Evolutionary conservation across 345 rosid species (phyloP).

Genomic region (Lumnitzera littorea): DNA sequence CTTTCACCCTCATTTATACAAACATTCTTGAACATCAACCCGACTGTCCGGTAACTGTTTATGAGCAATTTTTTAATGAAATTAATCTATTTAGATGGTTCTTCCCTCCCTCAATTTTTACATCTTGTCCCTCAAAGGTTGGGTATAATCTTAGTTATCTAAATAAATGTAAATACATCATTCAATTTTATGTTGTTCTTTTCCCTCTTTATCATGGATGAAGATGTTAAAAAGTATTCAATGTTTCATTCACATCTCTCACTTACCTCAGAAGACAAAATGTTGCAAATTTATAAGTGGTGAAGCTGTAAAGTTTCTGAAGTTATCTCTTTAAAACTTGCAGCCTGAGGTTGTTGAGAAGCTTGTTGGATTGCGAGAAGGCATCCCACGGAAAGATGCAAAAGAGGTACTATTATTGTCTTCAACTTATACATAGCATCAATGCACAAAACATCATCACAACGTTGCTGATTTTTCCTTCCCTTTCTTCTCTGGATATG

Average conservation of each 20-base stretch:
- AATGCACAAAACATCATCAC: background rate
- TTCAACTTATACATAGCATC: background rate
- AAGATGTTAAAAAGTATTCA: too few relatives aligned
- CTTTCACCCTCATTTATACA: slow-evolving; percentile 85
- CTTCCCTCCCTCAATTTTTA: too few relatives aligned
- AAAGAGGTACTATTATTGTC: slow-evolving; percentile 59
- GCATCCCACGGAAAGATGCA: slow-evolving; percentile 93
- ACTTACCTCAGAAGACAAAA: too few relatives aligned
- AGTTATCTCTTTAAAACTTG: slow-evolving; percentile 5
- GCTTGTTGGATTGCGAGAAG: slow-evolving; percentile 91
- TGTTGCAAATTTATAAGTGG: background rate
- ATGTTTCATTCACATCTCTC: too few relatives aligned
- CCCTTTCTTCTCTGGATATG: too few relatives aligned
- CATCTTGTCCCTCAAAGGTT: too few relatives aligned
- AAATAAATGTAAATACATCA: too few relatives aligned
- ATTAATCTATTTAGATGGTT: too few relatives aligned
- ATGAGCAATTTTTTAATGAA: too few relatives aligned
- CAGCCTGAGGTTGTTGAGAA: slow-evolving; percentile 99
- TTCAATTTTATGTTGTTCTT: too few relatives aligned
- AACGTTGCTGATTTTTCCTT: background rate
- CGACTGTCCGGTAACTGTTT: slow-evolving; percentile 79
- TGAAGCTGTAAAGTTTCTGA: slow-evolving; percentile 1
- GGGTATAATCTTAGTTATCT: too few relatives aligned
- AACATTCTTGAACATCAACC: slow-evolving; percentile 98
- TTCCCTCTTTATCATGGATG: too few relatives aligned